phyloP scores from a whole-genome alignment of 1,284 basidiomycete species.

The Ganoderma lucidum region DNA sequence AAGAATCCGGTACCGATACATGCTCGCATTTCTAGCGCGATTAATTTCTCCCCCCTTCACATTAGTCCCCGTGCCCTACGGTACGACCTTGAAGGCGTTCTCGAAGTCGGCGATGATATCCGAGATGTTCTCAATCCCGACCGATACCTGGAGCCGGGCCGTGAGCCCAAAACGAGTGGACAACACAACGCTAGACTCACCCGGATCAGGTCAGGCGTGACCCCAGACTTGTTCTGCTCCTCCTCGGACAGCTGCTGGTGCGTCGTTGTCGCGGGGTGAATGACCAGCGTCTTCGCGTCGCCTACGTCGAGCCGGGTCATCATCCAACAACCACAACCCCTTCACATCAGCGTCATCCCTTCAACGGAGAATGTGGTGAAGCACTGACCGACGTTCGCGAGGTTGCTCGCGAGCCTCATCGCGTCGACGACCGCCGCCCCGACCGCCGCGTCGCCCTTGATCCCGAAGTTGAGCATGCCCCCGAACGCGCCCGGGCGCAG shows the following conservation, averaged over 20 bases:
- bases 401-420: conserved; percentile 77
- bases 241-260: conserved; percentile 80
- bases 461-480: conserved; percentile 85
- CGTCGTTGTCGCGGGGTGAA: conserved; percentile 66
- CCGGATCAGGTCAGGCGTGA: conserved; percentile 83
- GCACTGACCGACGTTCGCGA: conserved; percentile 75
- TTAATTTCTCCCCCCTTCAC: not conserved
- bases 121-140: conserved; percentile 87
- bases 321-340: not conserved
- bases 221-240: conserved; percentile 77
- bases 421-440: conserved; percentile 79
- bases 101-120: conserved; percentile 91
- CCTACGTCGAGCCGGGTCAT: not conserved
- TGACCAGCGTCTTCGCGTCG: conserved; percentile 8
- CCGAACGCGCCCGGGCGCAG: conserved; percentile 70
- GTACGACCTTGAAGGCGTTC: conserved; percentile 54
- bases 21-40: not conserved
- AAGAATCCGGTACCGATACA: not conserved
- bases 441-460: conserved; percentile 68
- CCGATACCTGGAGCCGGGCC: conserved; percentile 53
- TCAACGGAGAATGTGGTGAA: not conserved
- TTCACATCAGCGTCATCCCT: not conserved
- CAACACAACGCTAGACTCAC: conserved; percentile 49
- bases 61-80: conserved; percentile 14
- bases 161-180: not conserved